Percentiles rank a stretch among this genome's conserved stretches.
Conservation (phyloP, 352 stramenopile species). For the Globisporangium cylindrosporum region DNA sequence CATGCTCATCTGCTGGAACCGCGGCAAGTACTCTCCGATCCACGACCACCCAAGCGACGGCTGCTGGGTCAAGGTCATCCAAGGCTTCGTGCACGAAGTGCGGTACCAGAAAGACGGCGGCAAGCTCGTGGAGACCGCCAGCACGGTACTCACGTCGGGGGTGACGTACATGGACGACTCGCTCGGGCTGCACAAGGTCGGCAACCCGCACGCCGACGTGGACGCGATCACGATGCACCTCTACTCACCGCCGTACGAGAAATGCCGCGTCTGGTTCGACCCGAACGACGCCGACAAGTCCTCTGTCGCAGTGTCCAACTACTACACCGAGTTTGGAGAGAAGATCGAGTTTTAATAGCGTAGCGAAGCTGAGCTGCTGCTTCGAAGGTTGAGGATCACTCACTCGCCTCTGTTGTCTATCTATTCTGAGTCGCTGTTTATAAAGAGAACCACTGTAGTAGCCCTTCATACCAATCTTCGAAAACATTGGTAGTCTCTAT, state of each 20-base stretch:
- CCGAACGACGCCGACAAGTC: slow-evolving; percentile 49
- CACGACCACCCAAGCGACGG: slow-evolving; percentile 88
- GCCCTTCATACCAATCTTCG: background rate
- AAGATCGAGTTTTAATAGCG: slow-evolving; percentile 27
- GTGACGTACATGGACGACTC: slow-evolving; percentile 91
- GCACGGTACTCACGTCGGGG: slow-evolving; percentile 55
- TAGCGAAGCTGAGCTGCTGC: background rate
- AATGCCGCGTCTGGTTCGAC: slow-evolving; percentile 89
- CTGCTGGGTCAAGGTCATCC: slow-evolving; percentile 84
- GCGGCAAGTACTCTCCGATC: slow-evolving; percentile 70
- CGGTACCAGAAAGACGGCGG: slow-evolving; percentile 64
- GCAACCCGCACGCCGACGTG: slow-evolving; percentile 58
- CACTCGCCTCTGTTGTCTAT: background rate
- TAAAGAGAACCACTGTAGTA: background rate
- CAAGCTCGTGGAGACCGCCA: slow-evolving; percentile 58
- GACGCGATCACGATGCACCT: slow-evolving; percentile 92
- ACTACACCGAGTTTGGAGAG: slow-evolving; percentile 80
- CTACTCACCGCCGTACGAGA: slow-evolving; percentile 90
- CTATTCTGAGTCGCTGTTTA: too few species aligned
- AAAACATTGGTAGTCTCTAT: background rate
- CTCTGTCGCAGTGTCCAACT: slow-evolving; percentile 72
- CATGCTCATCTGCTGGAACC: slow-evolving; percentile 93
- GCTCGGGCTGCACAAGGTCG: slow-evolving; percentile 91
- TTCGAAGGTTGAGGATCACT: too few species aligned
- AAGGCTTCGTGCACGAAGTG: slow-evolving; percentile 88